phyloP scores from a whole-genome alignment of 2,329 filamentous ascomycete genomes.

The Fonsecaea monophora region DNA sequence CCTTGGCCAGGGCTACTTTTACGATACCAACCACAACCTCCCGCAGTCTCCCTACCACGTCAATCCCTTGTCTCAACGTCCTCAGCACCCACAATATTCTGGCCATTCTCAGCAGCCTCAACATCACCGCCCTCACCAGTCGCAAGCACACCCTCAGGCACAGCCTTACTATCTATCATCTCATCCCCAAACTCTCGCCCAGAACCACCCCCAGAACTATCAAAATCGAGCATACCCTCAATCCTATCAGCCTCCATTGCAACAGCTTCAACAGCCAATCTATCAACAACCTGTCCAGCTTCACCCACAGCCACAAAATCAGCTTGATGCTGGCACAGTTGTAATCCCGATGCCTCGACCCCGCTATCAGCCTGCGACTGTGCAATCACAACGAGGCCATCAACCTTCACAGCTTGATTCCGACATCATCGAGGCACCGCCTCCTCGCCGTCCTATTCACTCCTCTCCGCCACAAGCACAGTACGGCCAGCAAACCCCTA shows the following conservation, averaged over 20 bases:
- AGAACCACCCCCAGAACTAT: slow-evolving; percentile 48
- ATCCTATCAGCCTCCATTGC: slow-evolving; percentile 41
- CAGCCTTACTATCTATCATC: slow-evolving; percentile 21
- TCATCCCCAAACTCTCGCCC: slow-evolving; percentile 19
- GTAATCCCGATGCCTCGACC: not conserved
- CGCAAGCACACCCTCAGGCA: not conserved
- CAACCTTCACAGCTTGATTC: slow-evolving; percentile 26
- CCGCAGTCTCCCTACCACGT: slow-evolving; percentile 9
- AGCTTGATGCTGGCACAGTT: not conserved
- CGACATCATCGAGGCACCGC: not conserved
- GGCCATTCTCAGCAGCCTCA: slow-evolving; percentile 11
- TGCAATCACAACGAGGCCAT: slow-evolving; percentile 28
- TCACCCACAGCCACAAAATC: slow-evolving; percentile 3
- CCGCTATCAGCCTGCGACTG: not conserved
- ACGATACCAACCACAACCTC: slow-evolving; percentile 9
- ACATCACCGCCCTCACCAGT: too few species aligned
- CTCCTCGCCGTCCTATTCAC: slow-evolving; percentile 2
- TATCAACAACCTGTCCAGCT: slow-evolving; percentile 14
- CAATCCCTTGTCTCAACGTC: not conserved
- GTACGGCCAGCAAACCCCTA: not conserved
- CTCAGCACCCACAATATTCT: not conserved
- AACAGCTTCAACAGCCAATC: slow-evolving; percentile 43
- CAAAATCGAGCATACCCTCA: slow-evolving; percentile 46
- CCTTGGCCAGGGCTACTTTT: slow-evolving; percentile 1
- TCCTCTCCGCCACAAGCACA: slow-evolving; percentile 2